Base-by-base conservation (phyloP, 768 basidiomycete genomes). In the Pisolithus albus region DNA sequence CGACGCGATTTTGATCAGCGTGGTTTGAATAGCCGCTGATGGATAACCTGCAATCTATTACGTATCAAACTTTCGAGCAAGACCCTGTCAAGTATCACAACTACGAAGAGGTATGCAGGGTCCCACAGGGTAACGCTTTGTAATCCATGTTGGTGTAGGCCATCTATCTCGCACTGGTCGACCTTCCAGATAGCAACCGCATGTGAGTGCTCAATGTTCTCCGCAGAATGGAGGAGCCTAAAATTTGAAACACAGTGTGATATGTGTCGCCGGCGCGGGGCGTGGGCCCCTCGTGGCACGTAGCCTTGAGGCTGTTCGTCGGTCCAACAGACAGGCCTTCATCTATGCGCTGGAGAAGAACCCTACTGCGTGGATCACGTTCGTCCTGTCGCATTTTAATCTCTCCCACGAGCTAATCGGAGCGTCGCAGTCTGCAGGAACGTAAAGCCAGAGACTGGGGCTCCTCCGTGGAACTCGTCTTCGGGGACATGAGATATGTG, bases 301-400 rank as follows among this genome's bases (percentile, higher is more conserved):
- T 19, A 86, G 85, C 63, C 73, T 98, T 46, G 74, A 71, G 45
- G 96, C 95, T 2, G 72, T 92, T 43, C 73, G 81, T 57, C 77
- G 90, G 47, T 72, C 89, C 5, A 68, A 74, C 26, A 76, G 82
- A 23, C 68, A 80, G 19, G 87, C 81, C 0, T 70, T 74, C 34
- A 72, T 99, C 1, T 92, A 91, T 61, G 96, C 88, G 0, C 82
- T 99, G 38, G 96, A 98, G 67, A 98, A 99, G 74, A 98, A 99
- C 64, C 88, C 91, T 3, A 94, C 88, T 64, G 96, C 95, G 7
- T 95, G 81, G 64, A 86, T 96, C 53, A 95, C 94, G 92, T 95
- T 65, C 60, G 90, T 77, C 46, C 61, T 52, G 28, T 37, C 26
- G 54, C 54, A 53, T 52, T 26, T 39, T 36, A 47, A 30, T 50